Evolutionary conservation across 2,329 filamentous ascomycete species (phyloP), one percentile per base, ranked within the genome.

Genomic region (Colletotrichum tofieldiae): DNA sequence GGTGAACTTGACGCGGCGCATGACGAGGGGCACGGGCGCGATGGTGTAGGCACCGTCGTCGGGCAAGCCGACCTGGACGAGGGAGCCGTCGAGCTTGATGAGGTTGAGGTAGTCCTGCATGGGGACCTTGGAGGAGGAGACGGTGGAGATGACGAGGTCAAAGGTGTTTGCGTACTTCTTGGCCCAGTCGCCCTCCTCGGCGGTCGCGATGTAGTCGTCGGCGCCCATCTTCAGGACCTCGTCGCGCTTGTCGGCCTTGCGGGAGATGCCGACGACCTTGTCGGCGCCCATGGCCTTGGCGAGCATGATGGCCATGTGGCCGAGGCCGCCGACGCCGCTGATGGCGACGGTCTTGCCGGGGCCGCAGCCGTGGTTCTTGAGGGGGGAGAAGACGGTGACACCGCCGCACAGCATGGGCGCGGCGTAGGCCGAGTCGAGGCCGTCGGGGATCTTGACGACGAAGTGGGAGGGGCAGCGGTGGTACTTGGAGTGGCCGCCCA

Each of bases 361-460:
- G 0, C 92, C 93, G 60, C 86, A 89, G 2, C 89, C 89, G 74
- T 92, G 88, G 64, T 89, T 85, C 76, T 84, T 84, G 61, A 94
- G 80, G 1, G 93, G 92, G 14, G 86, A 85, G 78, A 86, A 94
- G 8, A 92, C 84, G 0, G 93, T 94, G 43, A 94, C 86, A 18
- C 93, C 92, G 29, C 87, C 93, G 77, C 93, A 94, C 52, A 94
- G 84, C 88, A 94, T 90, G 4, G 92, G 92, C 23, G 92, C 86
- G 12, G 84, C 84, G 64, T 81, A 74, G 64, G 83, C 84, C 2
- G 80, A 81, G 2, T 79, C 75, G 7, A 87, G 71, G 3, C 79
- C 80, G 16, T 84, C 81, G n/a, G 85, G 85, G 59, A 87, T 85
- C 76, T 84, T 84, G 75, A 87, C 75, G 26, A 83, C 84, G 71